A percentile compares a stretch with the other conserved stretches of the same genome.
These are phyloP conservation scores for Hyaloscypha hepaticicola DNA, from an alignment of 495 filamentous ascomycete genomes.

Conservation along the genomic window DNA sequence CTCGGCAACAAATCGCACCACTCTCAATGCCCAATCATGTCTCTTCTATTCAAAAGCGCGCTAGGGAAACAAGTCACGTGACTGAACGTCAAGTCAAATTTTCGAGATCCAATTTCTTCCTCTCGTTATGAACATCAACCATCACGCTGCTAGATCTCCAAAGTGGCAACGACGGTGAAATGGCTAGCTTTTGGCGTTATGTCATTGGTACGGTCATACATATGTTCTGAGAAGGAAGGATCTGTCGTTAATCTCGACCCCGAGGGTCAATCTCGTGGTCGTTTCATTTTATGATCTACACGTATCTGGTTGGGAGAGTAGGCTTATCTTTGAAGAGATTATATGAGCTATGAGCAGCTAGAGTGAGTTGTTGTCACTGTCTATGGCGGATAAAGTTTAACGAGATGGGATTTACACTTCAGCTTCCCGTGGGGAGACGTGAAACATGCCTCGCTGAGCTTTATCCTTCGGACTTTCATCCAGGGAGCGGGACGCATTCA, in stretches of 20 bases:
- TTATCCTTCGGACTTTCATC: no score
- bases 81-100: constrained; percentile 13
- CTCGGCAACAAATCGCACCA: constrained; percentile 19
- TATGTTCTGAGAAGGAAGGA: constrained; percentile 46
- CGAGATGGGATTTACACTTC: background rate
- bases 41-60: background rate
- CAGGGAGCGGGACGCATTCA: no score
- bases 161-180: constrained; percentile 36
- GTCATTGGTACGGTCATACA: constrained; percentile 45
- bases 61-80: constrained; percentile 5
- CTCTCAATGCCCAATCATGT: background rate
- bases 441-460: no score
- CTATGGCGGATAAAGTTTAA: background rate
- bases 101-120: constrained; percentile 26
- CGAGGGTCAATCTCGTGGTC: constrained; percentile 48
- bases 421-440: no score
- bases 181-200: constrained; percentile 40
- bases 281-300: constrained; percentile 64
- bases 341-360: background rate
- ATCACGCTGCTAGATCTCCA: constrained; percentile 39
- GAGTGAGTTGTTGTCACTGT: background rate
- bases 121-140: constrained; percentile 51
- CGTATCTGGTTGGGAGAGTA: background rate
- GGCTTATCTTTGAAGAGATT: background rate
- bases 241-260: constrained; percentile 61